Evolutionary conservation across 1,139 yeast genomes (phyloP).

Genomic region (Saccharomycopsis crataegensis): DNA sequence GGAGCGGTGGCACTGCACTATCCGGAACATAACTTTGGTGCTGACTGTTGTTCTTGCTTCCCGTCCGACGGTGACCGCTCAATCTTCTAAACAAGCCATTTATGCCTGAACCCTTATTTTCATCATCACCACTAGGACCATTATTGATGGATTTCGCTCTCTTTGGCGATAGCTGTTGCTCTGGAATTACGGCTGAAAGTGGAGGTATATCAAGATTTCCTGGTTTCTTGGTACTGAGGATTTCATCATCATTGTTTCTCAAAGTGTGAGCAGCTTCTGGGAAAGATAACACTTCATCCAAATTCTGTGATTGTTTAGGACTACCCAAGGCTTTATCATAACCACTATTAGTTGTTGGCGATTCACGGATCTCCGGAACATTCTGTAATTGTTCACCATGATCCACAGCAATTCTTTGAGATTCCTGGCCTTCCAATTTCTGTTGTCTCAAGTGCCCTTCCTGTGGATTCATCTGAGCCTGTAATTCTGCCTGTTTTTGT

Average conservation of each 20-base stretch:
- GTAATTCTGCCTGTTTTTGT: slow-evolving; percentile 19
- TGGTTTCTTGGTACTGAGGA: neutral
- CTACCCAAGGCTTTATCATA: neutral
- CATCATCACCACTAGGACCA: neutral
- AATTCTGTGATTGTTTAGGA: neutral
- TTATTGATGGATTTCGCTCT: slow-evolving; percentile 12
- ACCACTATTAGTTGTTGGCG: neutral
- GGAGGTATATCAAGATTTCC: neutral
- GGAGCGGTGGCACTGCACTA: slow-evolving; percentile 19
- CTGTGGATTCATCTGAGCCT: slow-evolving; percentile 18
- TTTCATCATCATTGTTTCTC: slow-evolving; percentile 27
- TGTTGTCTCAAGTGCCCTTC: slow-evolving; percentile 22
- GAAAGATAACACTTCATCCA: slow-evolving; percentile 34
- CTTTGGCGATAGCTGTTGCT: slow-evolving; percentile 17
- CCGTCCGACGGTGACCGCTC: slow-evolving; percentile 23
- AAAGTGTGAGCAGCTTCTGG: slow-evolving; percentile 72
- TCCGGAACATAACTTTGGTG: slow-evolving; percentile 19
- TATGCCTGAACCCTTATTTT: slow-evolving; percentile 9
- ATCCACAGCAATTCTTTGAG: slow-evolving; percentile 2
- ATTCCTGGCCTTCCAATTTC: slow-evolving; percentile 4
- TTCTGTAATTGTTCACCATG: neutral
- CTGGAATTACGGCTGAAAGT: slow-evolving; percentile 2
- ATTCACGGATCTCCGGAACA: slow-evolving; percentile 14
- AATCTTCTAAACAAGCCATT: slow-evolving; percentile 27
- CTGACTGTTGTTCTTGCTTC: slow-evolving; percentile 3